Percentiles rank a stretch among this genome's conserved stretches.
Evolutionary conservation across 2,329 filamentous ascomycete genomes (phyloP).

Genomic region (Colletotrichum karsti): DNA sequence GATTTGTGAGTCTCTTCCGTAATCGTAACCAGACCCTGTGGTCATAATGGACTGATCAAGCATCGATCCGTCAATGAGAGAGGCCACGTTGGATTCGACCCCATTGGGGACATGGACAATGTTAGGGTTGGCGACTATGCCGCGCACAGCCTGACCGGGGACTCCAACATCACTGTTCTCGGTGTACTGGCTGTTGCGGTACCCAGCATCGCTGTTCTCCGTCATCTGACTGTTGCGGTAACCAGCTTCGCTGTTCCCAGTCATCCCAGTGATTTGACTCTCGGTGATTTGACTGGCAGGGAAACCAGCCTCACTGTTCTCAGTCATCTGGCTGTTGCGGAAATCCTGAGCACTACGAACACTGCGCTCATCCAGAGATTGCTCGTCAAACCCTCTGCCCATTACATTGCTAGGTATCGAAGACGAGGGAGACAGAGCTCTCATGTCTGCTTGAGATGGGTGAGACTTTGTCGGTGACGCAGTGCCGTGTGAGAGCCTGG

Average conservation of each 20-base stretch:
- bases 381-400: conserved; percentile 62
- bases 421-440: conserved; percentile 55
- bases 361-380: conserved; percentile 63
- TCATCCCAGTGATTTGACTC: neutral
- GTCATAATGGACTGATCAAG: conserved; percentile 76
- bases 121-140: conserved; percentile 77
- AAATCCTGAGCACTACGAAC: conserved; percentile 65
- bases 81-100: conserved; percentile 91
- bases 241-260: conserved; percentile 56
- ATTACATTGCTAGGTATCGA: conserved; percentile 64
- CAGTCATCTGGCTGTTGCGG: conserved; percentile 57
- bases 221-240: conserved; percentile 60
- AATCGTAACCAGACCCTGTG: conserved; percentile 50
- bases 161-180: conserved; percentile 36
- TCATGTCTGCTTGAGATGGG: conserved; percentile 45
- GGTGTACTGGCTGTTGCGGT: neutral
- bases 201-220: conserved; percentile 64
- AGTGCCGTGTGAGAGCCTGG: conserved; percentile 57
- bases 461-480: conserved; percentile 68
- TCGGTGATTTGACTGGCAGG: too few relatives aligned
- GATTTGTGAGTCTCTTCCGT: conserved; percentile 20
- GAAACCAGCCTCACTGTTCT: conserved; percentile 65
- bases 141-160: conserved; percentile 75
- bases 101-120: conserved; percentile 77
- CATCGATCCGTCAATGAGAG: conserved; percentile 80